Evolutionary conservation across 2,329 filamentous ascomycete species (phyloP).

Genomic region (Colletotrichum incanum): DNA sequence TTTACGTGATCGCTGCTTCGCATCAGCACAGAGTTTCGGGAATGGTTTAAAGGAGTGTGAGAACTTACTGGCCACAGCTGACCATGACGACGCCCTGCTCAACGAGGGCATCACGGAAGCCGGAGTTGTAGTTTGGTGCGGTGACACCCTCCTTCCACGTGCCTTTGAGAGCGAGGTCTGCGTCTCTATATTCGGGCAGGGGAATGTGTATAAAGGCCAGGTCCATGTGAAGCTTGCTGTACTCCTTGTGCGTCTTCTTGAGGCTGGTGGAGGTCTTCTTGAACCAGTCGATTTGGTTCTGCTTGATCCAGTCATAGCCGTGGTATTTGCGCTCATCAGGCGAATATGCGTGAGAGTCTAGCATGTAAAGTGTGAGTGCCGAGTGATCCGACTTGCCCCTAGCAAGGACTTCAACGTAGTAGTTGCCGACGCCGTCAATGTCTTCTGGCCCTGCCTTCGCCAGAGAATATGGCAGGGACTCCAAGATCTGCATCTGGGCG

Average conservation of each 20-base stretch:
- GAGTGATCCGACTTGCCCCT: conserved; percentile 86
- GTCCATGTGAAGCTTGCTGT: conserved; percentile 94
- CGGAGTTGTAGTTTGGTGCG: conserved; percentile 89
- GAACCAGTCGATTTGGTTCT: conserved; percentile 96
- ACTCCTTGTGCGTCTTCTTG: conserved; percentile 84
- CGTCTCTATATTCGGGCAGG: conserved; percentile 85
- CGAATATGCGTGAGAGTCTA: conserved; percentile 94
- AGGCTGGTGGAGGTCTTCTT: conserved; percentile 81
- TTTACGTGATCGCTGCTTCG: conserved; percentile 87
- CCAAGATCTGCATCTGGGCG: conserved; percentile 87
- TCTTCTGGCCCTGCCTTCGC: conserved; percentile 86
- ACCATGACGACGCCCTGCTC: conserved; percentile 89
- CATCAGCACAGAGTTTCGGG: neutral
- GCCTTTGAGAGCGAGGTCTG: conserved; percentile 75
- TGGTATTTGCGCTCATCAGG: conserved; percentile 89
- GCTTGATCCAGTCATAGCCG: conserved; percentile 99
- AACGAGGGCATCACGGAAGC: conserved; percentile 92
- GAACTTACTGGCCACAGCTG: conserved; percentile 88
- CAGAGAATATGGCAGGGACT: conserved; percentile 90
- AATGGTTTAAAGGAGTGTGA: neutral
- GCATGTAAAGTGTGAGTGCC: conserved; percentile 92
- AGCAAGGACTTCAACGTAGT: conserved; percentile 90
- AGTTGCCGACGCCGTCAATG: conserved; percentile 94
- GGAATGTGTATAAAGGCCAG: conserved; percentile 98
- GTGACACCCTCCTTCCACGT: conserved; percentile 88